Base-by-base conservation (phyloP, 2,329 filamentous ascomycete genomes). In the Macroventuria anomochaeta region DNA sequence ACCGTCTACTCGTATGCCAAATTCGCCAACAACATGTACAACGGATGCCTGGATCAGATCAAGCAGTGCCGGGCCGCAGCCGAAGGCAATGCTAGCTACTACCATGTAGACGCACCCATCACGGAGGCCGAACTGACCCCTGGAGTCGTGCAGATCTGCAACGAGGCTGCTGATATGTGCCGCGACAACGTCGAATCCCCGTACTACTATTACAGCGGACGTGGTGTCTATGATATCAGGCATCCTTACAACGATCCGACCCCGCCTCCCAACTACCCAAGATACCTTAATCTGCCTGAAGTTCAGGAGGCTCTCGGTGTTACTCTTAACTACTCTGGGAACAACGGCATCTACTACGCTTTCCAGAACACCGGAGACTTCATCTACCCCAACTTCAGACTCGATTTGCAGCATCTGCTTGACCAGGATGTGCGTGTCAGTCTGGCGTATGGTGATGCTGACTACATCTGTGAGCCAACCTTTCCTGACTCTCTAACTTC, bases 251-350 rank as follows among this genome's bases (percentile, higher is more conserved):
- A 78, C 26, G 69, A 89, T 65, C 84, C 88, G 0, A 88, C 88
- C 57, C 88, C 89, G 3, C 49, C 53, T 2, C 46, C 49, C 8
- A 46, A 55, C 21, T 64, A 48, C 33, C 80, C 85, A 0, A 75
- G 73, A 29, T 84, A 83, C 46, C 79, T 93, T 46, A 88, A 89
- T 66, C 80, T 82, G 37, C 78, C 80, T 10, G 60, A 70, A 5
- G 78, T 89, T 1, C 83, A 85, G 56, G 68, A 81, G 17, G 82
- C 84, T 1, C 80, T 90, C 18, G 87, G 87, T 11, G 81, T 87
- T 1, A 82, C 83, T 7, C 70, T 88, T 44, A 87, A 88, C 68
- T 87, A 79, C 64, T 84, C 84, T 0, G 74, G 73, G 17, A 85
- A 80, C 65, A 61, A 64, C 17, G 73, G 76, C 7, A 79, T 87